Base-by-base conservation (phyloP, 148 eudicot species). In the Persicaria maculosa region DNA sequence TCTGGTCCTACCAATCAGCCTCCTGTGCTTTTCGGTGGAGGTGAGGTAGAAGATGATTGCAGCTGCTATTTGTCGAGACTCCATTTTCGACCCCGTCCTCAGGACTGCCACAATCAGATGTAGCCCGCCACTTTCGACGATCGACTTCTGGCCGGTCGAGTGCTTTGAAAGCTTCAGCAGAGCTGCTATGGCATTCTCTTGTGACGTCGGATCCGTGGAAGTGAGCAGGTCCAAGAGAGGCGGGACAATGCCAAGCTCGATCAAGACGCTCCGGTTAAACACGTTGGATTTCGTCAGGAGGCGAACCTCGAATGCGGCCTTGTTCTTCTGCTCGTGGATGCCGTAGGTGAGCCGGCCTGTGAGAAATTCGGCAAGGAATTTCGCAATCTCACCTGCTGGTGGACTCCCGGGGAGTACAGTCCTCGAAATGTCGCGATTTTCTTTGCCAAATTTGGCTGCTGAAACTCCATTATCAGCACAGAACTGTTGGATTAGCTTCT, bases 91-190 rank as follows among this genome's bases (percentile, higher is more conserved):
- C 47, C 92, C 98, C 7, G 72, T 76, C 53, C 75, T 77, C 12
- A 94, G 83, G 9, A 87, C 87, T 0, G 47, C 14, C 0, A 90
- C 72, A 43, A 94, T 80, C 4, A 75, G 47, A 50, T 72, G 81
- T 70, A 94, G 68, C 1, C 98, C 97, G 0, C 88, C 88, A 43
- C 87, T 86, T 17, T 87, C 83, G 17, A 94, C 79, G n/a, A 94
- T 90, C 0, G 81, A 82, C 55, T 81, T 88, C 72, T 83, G 88
- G 4, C 98, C 97, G 2, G 72, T 81, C 0, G 81, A 48, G 44
- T 88, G 91, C 76, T 94, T 91, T 0, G 97, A 84, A 7, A 93
- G 90, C 87, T 90, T 94, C 76, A 91, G 68, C 55, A 90, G 16
- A 7, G 90, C 90, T 0, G 97, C 86, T 68, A 90, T 85, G 0